These are phyloP conservation scores for Talinum fruticosum DNA, from an alignment of 148 eudicot species.

Conservation along the genomic window DNA sequence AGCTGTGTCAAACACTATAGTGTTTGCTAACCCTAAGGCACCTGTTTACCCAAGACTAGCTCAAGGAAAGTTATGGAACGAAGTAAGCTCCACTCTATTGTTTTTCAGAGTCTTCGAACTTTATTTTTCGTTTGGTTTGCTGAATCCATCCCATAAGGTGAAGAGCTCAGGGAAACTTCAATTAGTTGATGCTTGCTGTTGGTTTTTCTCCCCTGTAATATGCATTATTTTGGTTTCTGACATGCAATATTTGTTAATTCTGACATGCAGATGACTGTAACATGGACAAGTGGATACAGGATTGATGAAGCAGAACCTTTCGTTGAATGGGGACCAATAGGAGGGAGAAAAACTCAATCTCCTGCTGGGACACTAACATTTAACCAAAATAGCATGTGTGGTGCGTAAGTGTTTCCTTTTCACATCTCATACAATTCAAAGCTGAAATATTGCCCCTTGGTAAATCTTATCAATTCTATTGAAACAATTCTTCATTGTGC, in stretches of 20 bases:
- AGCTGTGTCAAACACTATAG: constrained; percentile 59
- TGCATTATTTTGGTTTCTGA: too few relatives aligned
- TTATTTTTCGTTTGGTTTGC: background rate
- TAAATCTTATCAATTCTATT: background rate
- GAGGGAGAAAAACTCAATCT: constrained; percentile 9
- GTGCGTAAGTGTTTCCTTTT: constrained; percentile 13
- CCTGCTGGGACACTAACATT: constrained; percentile 36
- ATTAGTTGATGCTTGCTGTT: too few relatives aligned
- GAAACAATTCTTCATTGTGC: background rate
- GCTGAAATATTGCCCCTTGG: background rate
- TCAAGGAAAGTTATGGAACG: constrained; percentile 33
- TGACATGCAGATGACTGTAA: constrained; percentile 31
- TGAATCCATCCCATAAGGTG: background rate
- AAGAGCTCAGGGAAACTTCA: too few relatives aligned
- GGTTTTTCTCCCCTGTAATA: too few relatives aligned
- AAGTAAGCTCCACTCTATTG: constrained; percentile 18
- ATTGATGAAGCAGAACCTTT: constrained; percentile 30
- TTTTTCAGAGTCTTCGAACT: background rate
- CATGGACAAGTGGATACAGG: constrained; percentile 36
- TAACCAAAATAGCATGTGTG: constrained; percentile 32
- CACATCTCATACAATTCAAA: background rate
- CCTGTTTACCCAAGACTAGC: constrained; percentile 34
- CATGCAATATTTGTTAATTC: background rate
- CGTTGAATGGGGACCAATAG: constrained; percentile 28
- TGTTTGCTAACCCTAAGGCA: constrained; percentile 70